Conservation (phyloP, 2,329 filamentous ascomycete genomes). For the Juglanconis juglandina region DNA sequence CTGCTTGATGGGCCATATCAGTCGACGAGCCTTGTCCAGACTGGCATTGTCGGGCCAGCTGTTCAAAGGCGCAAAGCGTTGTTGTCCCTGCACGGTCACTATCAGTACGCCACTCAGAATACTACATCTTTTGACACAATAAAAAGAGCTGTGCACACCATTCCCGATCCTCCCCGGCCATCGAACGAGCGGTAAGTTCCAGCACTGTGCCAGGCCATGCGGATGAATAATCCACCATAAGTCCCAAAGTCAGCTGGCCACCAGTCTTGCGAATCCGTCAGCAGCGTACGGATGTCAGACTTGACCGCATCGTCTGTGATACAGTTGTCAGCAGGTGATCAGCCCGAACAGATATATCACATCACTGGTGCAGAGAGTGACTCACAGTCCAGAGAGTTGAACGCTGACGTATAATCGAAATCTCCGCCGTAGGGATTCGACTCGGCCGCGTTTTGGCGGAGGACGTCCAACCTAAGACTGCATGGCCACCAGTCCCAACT, state of each 20-base stretch:
- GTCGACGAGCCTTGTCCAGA: constrained; percentile 72
- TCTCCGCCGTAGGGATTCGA: constrained; percentile 60
- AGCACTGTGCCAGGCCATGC: constrained; percentile 72
- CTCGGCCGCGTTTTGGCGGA: constrained; percentile 62
- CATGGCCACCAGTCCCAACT: constrained; percentile 72
- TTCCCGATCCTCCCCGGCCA: constrained; percentile 66
- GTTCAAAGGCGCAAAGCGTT: constrained; percentile 73
- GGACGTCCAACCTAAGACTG: constrained; percentile 60
- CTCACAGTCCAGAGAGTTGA: constrained; percentile 62
- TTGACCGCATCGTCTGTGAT: constrained; percentile 55
- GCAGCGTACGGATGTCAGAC: constrained; percentile 61
- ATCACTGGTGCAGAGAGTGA: neutral
- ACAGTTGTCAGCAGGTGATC: neutral
- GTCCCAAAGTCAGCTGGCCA: constrained; percentile 76
- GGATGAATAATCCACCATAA: constrained; percentile 72
- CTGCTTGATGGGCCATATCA: constrained; percentile 75
- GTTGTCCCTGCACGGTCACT: constrained; percentile 52
- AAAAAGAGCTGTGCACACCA: constrained; percentile 8
- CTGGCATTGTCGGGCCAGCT: constrained; percentile 73
- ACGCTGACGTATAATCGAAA: constrained; percentile 68
- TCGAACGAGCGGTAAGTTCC: constrained; percentile 71
- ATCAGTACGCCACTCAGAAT: neutral
- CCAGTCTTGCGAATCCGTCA: constrained; percentile 72
- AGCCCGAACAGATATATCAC: neutral
- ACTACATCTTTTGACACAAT: neutral